These are phyloP conservation scores for Trichoderma harzianum DNA, from an alignment of 2,329 filamentous ascomycete genomes.

Conservation along the genomic window DNA sequence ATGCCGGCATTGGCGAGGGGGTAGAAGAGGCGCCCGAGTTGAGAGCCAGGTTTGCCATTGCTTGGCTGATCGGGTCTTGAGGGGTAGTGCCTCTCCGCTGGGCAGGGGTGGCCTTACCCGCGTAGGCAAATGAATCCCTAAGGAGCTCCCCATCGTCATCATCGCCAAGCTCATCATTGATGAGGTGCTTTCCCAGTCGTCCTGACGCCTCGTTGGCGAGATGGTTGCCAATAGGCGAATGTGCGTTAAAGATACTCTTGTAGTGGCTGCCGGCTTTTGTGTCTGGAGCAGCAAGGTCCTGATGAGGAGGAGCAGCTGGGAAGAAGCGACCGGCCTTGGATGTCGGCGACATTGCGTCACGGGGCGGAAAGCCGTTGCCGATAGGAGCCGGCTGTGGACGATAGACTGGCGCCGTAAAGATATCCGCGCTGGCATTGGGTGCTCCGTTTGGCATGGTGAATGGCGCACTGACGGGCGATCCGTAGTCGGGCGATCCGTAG, in stretches of 20 bases:
- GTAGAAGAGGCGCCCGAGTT: conserved; percentile 55
- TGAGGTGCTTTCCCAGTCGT: conserved; percentile 66
- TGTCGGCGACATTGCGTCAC: conserved; percentile 50
- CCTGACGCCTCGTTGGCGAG: conserved; percentile 55
- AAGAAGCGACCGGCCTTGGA: conserved; percentile 36
- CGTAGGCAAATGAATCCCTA: conserved; percentile 68
- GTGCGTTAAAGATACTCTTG: conserved; percentile 66
- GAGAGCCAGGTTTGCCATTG: conserved; percentile 66
- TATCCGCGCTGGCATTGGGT: conserved; percentile 54
- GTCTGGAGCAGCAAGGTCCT: conserved; percentile 51
- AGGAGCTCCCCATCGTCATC: conserved; percentile 66
- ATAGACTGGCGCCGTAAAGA: conserved; percentile 52
- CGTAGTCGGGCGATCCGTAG: conserved; percentile 24
- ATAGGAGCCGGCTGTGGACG: conserved; percentile 59
- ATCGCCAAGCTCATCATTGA: conserved; percentile 62
- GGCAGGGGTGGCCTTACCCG: conserved; percentile 50
- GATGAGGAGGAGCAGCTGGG: conserved; percentile 46
- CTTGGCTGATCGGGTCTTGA: conserved; percentile 64
- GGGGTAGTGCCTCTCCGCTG: conserved; percentile 69
- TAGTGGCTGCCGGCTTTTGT: conserved; percentile 50
- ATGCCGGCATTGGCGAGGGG: conserved; percentile 53
- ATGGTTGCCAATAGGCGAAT: conserved; percentile 69
- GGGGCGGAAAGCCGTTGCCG: conserved; percentile 55
- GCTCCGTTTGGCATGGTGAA: background rate
- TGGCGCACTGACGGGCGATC: background rate